Evolutionary conservation across 805 yeast species (phyloP).

Genomic region (Saccharomycopsis vini): DNA sequence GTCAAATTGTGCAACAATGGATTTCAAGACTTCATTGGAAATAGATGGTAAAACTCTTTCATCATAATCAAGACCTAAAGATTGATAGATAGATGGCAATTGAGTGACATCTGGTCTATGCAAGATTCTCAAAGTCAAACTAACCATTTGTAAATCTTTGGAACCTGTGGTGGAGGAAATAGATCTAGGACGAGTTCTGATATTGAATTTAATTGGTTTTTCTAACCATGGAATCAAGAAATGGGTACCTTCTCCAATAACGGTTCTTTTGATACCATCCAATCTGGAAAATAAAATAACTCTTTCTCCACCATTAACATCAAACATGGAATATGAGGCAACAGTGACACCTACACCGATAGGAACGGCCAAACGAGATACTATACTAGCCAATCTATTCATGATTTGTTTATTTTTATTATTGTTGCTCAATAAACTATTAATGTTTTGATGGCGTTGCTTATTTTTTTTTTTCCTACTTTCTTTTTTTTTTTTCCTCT

Average conservation of each 20-base stretch:
- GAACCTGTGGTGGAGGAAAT: constrained; percentile 94
- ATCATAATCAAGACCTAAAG: constrained; percentile 88
- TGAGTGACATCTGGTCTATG: constrained; percentile 85
- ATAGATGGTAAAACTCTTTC: constrained; percentile 89
- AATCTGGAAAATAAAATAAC: constrained; percentile 93
- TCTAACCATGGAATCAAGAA: constrained; percentile 95
- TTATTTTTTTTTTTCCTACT: too few relatives aligned
- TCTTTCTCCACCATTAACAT: constrained; percentile 91
- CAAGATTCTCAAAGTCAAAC: constrained; percentile 83
- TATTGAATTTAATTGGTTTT: constrained; percentile 82
- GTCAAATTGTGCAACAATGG: constrained; percentile 88
- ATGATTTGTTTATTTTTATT: too few relatives aligned
- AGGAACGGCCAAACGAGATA: constrained; percentile 52
- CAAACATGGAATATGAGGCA: constrained; percentile 80
- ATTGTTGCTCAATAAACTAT: too few relatives aligned
- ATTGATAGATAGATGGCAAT: constrained; percentile 83
- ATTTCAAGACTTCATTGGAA: constrained; percentile 83
- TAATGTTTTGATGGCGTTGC: too few relatives aligned
- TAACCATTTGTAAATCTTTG: constrained; percentile 92
- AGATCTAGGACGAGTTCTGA: constrained; percentile 89
- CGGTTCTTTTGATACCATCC: constrained; percentile 78
- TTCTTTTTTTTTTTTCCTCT: too few relatives aligned
- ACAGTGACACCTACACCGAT: constrained; percentile 60
- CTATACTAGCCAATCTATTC: constrained; percentile 23
- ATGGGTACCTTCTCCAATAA: constrained; percentile 95